Evolutionary conservation across 2,329 filamentous ascomycete genomes (phyloP), one percentile per base, ranked within the genome.

Genomic region (Xylaria sp.): DNA sequence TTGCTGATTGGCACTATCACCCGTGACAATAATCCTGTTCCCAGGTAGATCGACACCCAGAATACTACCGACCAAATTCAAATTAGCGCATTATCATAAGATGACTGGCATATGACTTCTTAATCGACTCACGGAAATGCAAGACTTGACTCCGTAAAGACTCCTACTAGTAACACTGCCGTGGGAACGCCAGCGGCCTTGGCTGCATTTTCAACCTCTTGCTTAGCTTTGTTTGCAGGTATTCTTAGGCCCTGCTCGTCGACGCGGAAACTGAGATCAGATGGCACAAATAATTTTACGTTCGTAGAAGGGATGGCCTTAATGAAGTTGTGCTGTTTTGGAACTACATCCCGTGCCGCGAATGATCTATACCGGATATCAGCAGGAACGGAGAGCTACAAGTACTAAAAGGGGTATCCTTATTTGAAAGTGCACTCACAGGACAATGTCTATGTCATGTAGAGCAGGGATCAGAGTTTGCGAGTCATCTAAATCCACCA

Each of bases 251-350:
- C 76, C 51, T 75, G 68, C 57, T 76, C 72, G 17, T 75, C 74
- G 15, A 66, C 71, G 7, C 70, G 72, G 26, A 73, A 63, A 9
- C 69, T 75, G 23, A 78, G 66, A 15, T 78, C 72, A 0, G 75
- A 79, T 2, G 75, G 76, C 31, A 77, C 73, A 53, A 78, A 78
- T 0, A 78, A 54, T 56, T 76, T 74, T 6, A 78, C 76, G 3
- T 71, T 70, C 1, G 75, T 75, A 0, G 23, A 70, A 0, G 76
- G 74, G 15, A 78, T 76, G 0, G 76, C 75, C 33, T 71, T 73
- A 38, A 78, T 54, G 57, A 78, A 77, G 26, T 28, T 73, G 36
- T 72, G 73, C 42, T 78, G 75, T 31, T 60, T 69, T 6, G 57
- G 7, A 15, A 75, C 48, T 0, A 71, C 73, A n/a, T 76, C 73